Base-by-base conservation (phyloP, 2,329 filamentous ascomycete species). In the Talaromyces sp. region DNA sequence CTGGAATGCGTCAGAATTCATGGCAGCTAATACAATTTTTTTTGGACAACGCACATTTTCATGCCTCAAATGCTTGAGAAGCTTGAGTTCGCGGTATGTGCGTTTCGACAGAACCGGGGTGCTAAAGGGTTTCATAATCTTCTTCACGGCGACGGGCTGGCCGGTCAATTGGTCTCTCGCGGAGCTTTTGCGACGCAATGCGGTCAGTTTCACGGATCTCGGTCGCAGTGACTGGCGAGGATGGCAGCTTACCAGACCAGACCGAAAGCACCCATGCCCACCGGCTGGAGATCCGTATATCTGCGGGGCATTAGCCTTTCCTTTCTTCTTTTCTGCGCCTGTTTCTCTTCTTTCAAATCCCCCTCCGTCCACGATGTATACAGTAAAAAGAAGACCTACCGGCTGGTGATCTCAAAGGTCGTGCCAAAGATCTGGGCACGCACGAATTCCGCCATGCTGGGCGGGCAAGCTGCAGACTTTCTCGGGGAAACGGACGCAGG, bases 101-200 rank as follows among this genome's bases (percentile, higher is more conserved):
- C 94, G 86, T 83, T 99, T 99, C 61, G 94, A 94, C 54, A 99
- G 83, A 61, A 99, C 94, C 1, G 94, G 92, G n/a, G 94, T 99
- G 83, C 92, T 97, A 80, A 99, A 99, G 10, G 94, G 94, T 83
- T 97, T 99, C 93, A 99, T 97, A 74, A 99, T 99, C 86, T 99
- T 99, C 85, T 99, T 99, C 75, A 99, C 92, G 62, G 94, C 94
- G 63, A 99, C 94, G 78, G 92, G 92, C 77, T 97, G 92, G 75
- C 86, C 90, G 62, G 94, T 97, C 78, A 99, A 91, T 81, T 97
- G 92, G 77, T 99, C 94, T 79, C 92, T 93, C 61, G 94, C 94
- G 65, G 94, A 97, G 79, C 93, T 97, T 74, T 68, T 56, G 27
- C 32, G 21, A 9, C 3, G 35, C 43, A 55, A 2, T 58, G 54